Base-by-base conservation (phyloP, 2,329 filamentous ascomycete genomes). In the Diaporthe destruens region DNA sequence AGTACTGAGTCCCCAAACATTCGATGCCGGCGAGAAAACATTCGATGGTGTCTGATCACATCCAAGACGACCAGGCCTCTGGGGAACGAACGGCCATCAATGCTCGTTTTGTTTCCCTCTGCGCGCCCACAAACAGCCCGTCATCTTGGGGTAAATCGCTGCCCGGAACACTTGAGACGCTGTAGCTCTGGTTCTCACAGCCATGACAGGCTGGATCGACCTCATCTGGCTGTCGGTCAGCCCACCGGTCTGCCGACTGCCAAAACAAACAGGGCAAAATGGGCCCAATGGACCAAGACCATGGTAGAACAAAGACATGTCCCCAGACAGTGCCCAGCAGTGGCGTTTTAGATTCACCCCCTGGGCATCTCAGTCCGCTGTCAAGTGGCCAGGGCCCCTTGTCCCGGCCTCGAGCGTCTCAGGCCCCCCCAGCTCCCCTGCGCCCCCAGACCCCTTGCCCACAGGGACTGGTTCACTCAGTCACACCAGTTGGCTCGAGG, bases 21-120 rank as follows among this genome's bases (percentile, higher is more conserved):
- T 53, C 71, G 71, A 69, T 72, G 51, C 39, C 20, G 55, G 42
- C 65, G 36, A 11, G 54, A 69, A 72, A 72, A 69, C 71, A 72
- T 72, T 69, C 71, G 71, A 72, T 69, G 5, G 23, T 68, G 63
- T 71, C 67, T 71, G 70, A 66, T 66, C 34, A 68, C 29, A 23
- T 71, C 55, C 42, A 42, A 23, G 69, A 53, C 5, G 53, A 65
- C 57, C 25, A 36, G 61, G 44, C 25, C 25, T 36, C 25, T 51
- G 61, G 29, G 61, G 25, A 51, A 8, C n/a, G 39, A 34, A 8
- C n/a, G 39, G n/a, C 20, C 61, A 53, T 66, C 51, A 47, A 53
- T 39, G 47, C 44, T 53, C n/a, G 14, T 53, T 53, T 66, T 66
- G 61, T 66, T 66, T 51, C 61, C 29, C 32, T 39, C 32, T 25